A percentile compares a stretch with the other conserved stretches of the same genome.
Evolutionary conservation across 2,329 filamentous ascomycete genomes (phyloP).

Genomic region (Colletotrichum tanaceti): DNA sequence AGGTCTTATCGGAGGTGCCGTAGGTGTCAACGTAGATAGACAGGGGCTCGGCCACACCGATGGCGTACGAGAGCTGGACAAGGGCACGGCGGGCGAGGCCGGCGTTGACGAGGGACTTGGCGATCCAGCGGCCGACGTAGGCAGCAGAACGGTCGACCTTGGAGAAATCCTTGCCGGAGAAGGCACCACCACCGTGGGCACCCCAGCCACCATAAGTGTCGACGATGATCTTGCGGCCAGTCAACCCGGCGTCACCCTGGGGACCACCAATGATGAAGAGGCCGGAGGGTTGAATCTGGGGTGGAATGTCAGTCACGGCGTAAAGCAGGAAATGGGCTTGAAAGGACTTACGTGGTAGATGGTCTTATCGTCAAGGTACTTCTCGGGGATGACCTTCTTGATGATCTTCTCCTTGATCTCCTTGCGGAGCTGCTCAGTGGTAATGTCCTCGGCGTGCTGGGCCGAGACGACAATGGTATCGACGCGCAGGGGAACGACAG

Average conservation of each 20-base stretch:
- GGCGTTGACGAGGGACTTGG: conserved; percentile 94
- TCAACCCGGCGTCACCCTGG: conserved; percentile 98
- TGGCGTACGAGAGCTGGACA: conserved; percentile 99
- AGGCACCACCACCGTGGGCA: conserved; percentile 99
- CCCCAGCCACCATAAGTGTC: conserved; percentile 99
- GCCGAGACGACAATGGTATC: conserved; percentile 97
- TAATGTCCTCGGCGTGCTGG: conserved; percentile 90
- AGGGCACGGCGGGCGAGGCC: conserved; percentile 91
- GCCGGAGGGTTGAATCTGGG: conserved; percentile 91
- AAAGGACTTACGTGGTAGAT: conserved; percentile 83
- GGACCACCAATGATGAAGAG: conserved; percentile 99
- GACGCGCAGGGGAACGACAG: conserved; percentile 90
- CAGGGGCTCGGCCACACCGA: conserved; percentile 97
- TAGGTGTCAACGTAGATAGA: conserved; percentile 99
- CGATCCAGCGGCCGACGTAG: conserved; percentile 98
- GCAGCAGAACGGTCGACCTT: conserved; percentile 99
- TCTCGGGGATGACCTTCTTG: conserved; percentile 89
- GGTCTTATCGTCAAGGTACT: conserved; percentile 93
- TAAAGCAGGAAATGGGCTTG: no score
- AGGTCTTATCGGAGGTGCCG: conserved; percentile 89
- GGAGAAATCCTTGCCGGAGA: conserved; percentile 99
- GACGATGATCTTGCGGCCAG: conserved; percentile 99
- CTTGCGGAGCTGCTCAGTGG: conserved; percentile 91
- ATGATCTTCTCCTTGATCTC: conserved; percentile 98
- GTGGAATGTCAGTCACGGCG: conserved; percentile 48